Base-by-base conservation (phyloP, 1,284 basidiomycete genomes). In the Bjerkandera adusta region DNA sequence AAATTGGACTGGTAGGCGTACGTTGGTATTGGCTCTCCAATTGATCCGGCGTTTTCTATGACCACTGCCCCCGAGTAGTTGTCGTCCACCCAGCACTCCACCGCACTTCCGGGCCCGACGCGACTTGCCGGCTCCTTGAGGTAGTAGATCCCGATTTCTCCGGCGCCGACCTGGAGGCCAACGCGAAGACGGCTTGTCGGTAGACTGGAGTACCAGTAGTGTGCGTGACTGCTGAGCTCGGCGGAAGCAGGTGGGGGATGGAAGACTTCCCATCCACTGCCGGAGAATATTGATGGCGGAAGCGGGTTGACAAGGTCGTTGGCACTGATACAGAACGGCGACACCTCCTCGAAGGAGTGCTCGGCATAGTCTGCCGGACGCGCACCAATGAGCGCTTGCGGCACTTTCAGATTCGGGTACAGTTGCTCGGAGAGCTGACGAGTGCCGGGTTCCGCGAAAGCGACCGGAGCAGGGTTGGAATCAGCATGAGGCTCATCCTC, bases 281-380 rank as follows among this genome's bases (percentile, higher is more conserved):
- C 93, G 51, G 85, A 87, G 69, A 97, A 97, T 52, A 95, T 70
- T 20, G 86, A 89, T 0, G 85, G 81, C 10, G 94, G 93, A 1
- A 97, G 74, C 2, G 94, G 95, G 69, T 96, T 96, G 63, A 97
- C 89, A 35, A 97, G 73, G 65, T 97, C 93, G 65, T 96, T 95
- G 18, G 94, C 94, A 15, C 84, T 86, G 0, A 90, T 92, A 66
- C 95, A 97, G 70, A 78, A 92, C 11, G 95, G 94, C 43, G 80
- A 76, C 43, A 94, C 80, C 66, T 97, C 94, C 59, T 89, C 79
- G 64, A 88, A 93, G n/a, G 73, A 65, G 2, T 75, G 64, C 7
- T 58, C 59, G 43, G 59, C 73, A 54, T 65, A 47, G 54, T 77
- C 73, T 32, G 70, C 71, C 0, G 90, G 89, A 7, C 81, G 80